Conservation (phyloP, 805 yeast genomes). For the Ogataea trehaloabstinens region DNA sequence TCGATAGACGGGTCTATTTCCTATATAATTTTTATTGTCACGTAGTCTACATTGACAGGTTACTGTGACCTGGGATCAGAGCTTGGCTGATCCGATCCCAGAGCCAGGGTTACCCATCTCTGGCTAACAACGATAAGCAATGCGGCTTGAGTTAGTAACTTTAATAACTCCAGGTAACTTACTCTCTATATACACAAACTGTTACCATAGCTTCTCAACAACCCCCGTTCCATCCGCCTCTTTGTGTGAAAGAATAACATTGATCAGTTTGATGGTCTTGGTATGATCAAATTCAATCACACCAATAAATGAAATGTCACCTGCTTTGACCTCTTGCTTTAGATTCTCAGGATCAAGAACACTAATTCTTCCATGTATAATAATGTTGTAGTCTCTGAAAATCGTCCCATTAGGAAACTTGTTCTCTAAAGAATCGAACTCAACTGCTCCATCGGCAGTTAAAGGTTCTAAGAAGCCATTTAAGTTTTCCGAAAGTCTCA, state of each 20-base stretch:
- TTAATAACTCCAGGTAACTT: not conserved
- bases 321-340: conserved; percentile 25
- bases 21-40: no score
- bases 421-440: conserved; percentile 23
- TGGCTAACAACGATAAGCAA: no score
- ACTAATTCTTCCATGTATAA: conserved; percentile 29
- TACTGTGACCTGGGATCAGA: no score
- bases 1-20: no score
- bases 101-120: no score
- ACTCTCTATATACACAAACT: no score
- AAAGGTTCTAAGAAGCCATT: conserved; percentile 33
- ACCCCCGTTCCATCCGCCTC: conserved; percentile 24
- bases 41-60: no score
- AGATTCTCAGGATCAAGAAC: conserved; percentile 17
- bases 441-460: conserved; percentile 19
- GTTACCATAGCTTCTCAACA: conserved; percentile 31
- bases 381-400: conserved; percentile 30
- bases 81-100: no score
- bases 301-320: conserved; percentile 32
- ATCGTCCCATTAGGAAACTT: conserved; percentile 20
- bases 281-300: conserved; percentile 37
- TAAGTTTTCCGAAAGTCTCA: conserved; percentile 24
- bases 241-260: conserved; percentile 25
- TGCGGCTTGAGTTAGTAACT: not conserved
- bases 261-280: conserved; percentile 29